Evolutionary conservation across 164 flowering plant genomes (phyloP), one percentile per base, ranked within the genome.

Genomic region (Aristolochia californica): DNA sequence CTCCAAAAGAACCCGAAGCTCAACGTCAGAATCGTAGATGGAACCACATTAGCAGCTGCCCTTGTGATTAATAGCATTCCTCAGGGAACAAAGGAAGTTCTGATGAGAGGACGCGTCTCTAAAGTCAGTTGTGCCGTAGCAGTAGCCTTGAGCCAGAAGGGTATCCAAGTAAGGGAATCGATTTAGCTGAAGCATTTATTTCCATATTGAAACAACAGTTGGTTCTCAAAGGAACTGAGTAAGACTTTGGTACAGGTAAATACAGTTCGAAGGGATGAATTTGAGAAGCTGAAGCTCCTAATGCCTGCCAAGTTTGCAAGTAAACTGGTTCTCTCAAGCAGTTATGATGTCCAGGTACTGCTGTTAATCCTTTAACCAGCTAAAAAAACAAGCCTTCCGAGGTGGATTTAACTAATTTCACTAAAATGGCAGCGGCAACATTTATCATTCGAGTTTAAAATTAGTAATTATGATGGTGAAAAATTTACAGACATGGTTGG

Each of bases 21-120:
- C 27, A 83, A 74, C 43, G 57, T 82, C 26, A 80, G 70, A 72
- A 21, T 86, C 14, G 88, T 86, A 21, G 82, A 78, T 68, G 85
- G 87, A 11, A 81, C 79, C 30, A 76, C 78, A 28, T 68, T 83
- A 30, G 88, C 81, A 0, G 85, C 71, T 48, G 86, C 77, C 4
- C 58, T 76, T 15, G 78, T 82, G 24, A 56, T 85, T 11, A 77
- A 83, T 40, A 75, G 64, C 73, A 79, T 83, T 49, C 89, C 94
- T 0, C 66, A 72, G 43, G 84, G 73, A 45, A 73, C 83, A 55
- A 70, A 69, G 13, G 72, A 73, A 70, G 84, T 86, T 2, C 61
- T 83, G 17, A 63, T 86, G 5, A 57, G 71, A 66, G 87, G 83
- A 43, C 72, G 72, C 5, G 45, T 74, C 40, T 64, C 76, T 0